Evolutionary conservation across 2,329 filamentous ascomycete genomes (phyloP).

Genomic region (Sphaerulina musiva): DNA sequence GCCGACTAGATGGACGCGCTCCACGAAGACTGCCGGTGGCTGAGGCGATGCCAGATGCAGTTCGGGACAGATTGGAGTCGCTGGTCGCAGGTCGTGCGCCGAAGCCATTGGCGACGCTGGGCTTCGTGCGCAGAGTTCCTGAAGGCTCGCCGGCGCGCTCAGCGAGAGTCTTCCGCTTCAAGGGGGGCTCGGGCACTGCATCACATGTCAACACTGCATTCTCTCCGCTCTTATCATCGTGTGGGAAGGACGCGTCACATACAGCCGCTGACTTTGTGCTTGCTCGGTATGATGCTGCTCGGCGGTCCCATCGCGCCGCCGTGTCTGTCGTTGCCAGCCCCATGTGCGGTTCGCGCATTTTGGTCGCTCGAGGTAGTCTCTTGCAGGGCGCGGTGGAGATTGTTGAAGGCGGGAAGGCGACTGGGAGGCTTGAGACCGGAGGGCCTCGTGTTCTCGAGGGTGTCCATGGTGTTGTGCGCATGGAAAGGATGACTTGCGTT

Average conservation of each 20-base stretch:
- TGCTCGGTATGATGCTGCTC: constrained; percentile 28
- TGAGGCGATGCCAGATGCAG: constrained; percentile 35
- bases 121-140: constrained; percentile 20
- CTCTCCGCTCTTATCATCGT: neutral
- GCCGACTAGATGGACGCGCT: constrained; percentile 41
- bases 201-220: neutral
- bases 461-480: constrained; percentile 25
- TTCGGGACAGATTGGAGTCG: constrained; percentile 38
- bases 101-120: constrained; percentile 17
- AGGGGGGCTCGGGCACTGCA: constrained; percentile 43
- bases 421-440: constrained; percentile 31
- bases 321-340: constrained; percentile 4
- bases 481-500: constrained; percentile 6
- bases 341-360: constrained; percentile 44
- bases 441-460: constrained; percentile 31
- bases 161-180: constrained; percentile 47
- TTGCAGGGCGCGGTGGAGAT: constrained; percentile 18
- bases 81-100: constrained; percentile 19
- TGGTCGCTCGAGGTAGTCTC: constrained; percentile 33
- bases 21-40: constrained; percentile 29
- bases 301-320: constrained; percentile 14
- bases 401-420: constrained; percentile 25
- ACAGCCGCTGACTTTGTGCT: constrained; percentile 49
- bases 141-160: constrained; percentile 45
- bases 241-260: constrained; percentile 14